Percentiles rank a stretch among this genome's conserved stretches.
phyloP scores from a whole-genome alignment of 2,329 filamentous ascomycete genomes.

The Penicillium hordei region DNA sequence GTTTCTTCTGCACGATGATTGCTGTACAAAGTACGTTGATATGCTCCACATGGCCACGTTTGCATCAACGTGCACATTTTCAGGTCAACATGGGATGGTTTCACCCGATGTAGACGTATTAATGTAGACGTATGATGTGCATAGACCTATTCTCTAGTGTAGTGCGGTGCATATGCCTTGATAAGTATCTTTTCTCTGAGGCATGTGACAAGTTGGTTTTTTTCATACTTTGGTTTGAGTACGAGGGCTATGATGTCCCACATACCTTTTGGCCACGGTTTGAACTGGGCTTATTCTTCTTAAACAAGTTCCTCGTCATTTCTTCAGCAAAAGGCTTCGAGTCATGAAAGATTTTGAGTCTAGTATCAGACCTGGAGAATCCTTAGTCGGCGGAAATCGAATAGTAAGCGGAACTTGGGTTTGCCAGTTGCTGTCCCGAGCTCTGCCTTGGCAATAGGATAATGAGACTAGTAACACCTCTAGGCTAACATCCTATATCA shows the following conservation, averaged over 20 bases:
- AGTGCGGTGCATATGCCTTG: neutral
- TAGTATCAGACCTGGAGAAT: too few relatives aligned
- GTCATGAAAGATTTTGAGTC: too few relatives aligned
- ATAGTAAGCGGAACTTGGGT: too few relatives aligned
- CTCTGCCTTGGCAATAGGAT: too few relatives aligned
- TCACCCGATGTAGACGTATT: slow-evolving; percentile 18
- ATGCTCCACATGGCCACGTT: slow-evolving; percentile 11
- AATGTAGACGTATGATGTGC: slow-evolving; percentile 11
- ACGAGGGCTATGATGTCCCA: neutral
- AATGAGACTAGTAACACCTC: too few relatives aligned
- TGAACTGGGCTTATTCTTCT: too few relatives aligned
- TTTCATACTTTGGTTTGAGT: neutral
- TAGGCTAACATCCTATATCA: too few relatives aligned
- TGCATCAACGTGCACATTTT: neutral
- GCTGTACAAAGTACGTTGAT: neutral
- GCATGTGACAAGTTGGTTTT: neutral
- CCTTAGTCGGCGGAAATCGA: too few relatives aligned
- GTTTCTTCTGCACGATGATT: slow-evolving; percentile 11
- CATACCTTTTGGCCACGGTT: too few relatives aligned
- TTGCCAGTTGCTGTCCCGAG: too few relatives aligned
- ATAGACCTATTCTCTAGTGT: neutral
- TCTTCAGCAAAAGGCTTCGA: too few relatives aligned
- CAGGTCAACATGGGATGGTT: slow-evolving; percentile 14
- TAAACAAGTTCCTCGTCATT: too few relatives aligned
- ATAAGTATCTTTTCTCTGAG: slow-evolving; percentile 7